These are phyloP conservation scores for Solanum corneliomulleri DNA, from an alignment of 257 asterid genomes.

Conservation along the genomic window DNA sequence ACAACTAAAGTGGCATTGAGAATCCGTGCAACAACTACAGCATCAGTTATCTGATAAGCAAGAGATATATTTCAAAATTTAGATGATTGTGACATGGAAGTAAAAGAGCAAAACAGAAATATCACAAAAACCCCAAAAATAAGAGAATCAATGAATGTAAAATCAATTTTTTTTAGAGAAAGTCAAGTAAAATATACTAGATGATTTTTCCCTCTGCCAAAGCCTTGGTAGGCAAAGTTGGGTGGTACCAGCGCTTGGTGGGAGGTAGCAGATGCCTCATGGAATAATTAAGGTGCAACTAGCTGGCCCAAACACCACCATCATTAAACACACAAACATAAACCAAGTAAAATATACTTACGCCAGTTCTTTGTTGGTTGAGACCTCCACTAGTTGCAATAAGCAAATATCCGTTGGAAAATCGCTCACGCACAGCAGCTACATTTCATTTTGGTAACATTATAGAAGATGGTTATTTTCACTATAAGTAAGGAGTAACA, in stretches of 20 bases:
- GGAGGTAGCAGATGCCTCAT: neutral
- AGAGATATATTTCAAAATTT: constrained; percentile 6
- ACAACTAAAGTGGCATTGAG: constrained; percentile 92
- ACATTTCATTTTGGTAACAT: constrained; percentile 19
- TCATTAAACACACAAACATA: neutral
- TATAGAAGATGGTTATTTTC: constrained; percentile 6
- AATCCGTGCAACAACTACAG: constrained; percentile 94
- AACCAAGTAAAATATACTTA: constrained; percentile 30
- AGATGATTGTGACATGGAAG: constrained; percentile 5
- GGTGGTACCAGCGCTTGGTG: neutral
- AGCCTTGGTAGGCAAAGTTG: neutral
- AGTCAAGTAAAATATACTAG: constrained; percentile 17
- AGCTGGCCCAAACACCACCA: neutral
- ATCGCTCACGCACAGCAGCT: constrained; percentile 71
- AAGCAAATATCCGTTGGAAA: constrained; percentile 87
- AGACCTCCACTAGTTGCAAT: constrained; percentile 99
- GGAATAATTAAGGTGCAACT: neutral
- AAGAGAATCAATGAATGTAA: neutral
- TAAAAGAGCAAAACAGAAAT: neutral
- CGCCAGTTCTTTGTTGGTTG: constrained; percentile 97
- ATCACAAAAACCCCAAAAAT: neutral
- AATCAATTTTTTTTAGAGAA: neutral
- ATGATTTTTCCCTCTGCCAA: neutral
- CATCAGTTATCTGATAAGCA: constrained; percentile 81
- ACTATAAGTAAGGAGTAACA: neutral